A percentile compares a stretch with the other conserved stretches of the same genome.
Evolutionary conservation across 331 rosid species (phyloP).

Genomic region (Dryas integrifolia): DNA sequence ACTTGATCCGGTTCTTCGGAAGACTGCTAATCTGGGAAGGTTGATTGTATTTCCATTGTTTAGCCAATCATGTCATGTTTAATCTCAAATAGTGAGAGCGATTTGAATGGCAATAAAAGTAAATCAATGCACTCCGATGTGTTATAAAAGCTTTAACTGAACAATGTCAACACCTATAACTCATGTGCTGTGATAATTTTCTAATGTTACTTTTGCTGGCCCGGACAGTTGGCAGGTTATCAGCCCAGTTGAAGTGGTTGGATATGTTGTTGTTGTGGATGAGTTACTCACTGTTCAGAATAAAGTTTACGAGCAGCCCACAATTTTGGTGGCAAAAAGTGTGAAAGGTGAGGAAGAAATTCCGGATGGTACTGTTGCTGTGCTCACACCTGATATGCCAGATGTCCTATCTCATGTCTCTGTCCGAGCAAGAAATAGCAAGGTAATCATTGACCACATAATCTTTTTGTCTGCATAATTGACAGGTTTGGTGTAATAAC

Average conservation of each 20-base stretch:
- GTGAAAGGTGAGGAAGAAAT: conserved; percentile 98
- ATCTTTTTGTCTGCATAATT: conserved; percentile 10
- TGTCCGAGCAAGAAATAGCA: conserved; percentile 96
- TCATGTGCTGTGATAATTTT: conserved; percentile 27
- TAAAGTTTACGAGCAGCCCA: conserved; percentile 71
- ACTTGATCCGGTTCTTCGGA: conserved; percentile 89
- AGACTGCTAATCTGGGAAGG: conserved; percentile 96
- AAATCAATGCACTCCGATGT: conserved; percentile 1
- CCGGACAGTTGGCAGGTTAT: conserved; percentile 96
- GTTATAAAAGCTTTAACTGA: conserved; percentile 3
- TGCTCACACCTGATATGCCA: conserved; percentile 98
- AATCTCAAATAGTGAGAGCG: conserved; percentile 9
- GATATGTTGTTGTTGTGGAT: conserved; percentile 83
- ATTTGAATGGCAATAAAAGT: background rate
- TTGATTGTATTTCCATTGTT: conserved; percentile 32
- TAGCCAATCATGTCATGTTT: conserved; percentile 14
- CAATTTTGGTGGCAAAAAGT: conserved; percentile 80
- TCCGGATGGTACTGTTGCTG: conserved; percentile 97
- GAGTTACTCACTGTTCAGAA: conserved; percentile 92
- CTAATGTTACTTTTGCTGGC: conserved; percentile 35
- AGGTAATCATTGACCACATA: conserved; percentile 46
- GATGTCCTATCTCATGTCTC: conserved; percentile 98
- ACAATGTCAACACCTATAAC: conserved; percentile 5
- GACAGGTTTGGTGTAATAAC: conserved; percentile 10
- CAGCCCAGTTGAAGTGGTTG: conserved; percentile 84